Conservation (phyloP, 192 early-diverging fungal species). For the Rhizophagus prolifer region DNA sequence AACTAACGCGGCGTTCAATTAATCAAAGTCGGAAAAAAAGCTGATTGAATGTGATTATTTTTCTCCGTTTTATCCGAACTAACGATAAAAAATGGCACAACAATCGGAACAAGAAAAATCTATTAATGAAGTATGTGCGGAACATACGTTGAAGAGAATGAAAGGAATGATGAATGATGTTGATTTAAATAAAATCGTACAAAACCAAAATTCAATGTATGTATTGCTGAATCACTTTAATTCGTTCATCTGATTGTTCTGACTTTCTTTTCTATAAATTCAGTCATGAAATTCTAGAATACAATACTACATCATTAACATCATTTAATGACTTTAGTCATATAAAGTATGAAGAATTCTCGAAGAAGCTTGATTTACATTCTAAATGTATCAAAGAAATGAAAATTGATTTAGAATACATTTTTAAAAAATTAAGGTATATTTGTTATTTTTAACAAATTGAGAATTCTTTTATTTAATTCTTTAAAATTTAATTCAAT, state of each 20-base stretch:
- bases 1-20: neutral
- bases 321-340: constrained; percentile 11
- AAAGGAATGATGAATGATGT: constrained; percentile 3
- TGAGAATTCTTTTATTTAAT: neutral
- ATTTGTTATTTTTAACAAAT: too few species aligned
- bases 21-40: neutral
- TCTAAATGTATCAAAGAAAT: constrained; percentile 27
- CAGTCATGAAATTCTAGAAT: constrained; percentile 10
- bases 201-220: constrained; percentile 14
- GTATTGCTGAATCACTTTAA: neutral
- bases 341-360: constrained; percentile 21
- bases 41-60: neutral
- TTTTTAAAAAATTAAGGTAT: constrained; percentile 26
- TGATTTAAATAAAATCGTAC: constrained; percentile 16
- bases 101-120: neutral
- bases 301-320: neutral
- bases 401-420: constrained; percentile 28
- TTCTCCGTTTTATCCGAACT: too few species aligned
- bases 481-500: neutral
- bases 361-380: constrained; percentile 20
- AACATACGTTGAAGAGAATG: neutral
- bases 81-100: neutral
- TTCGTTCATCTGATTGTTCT: neutral
- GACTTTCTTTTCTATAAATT: neutral
- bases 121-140: neutral